These are phyloP conservation scores for Diaporthe humulicola DNA, from an alignment of 2,329 filamentous ascomycete genomes.

Conservation along the genomic window DNA sequence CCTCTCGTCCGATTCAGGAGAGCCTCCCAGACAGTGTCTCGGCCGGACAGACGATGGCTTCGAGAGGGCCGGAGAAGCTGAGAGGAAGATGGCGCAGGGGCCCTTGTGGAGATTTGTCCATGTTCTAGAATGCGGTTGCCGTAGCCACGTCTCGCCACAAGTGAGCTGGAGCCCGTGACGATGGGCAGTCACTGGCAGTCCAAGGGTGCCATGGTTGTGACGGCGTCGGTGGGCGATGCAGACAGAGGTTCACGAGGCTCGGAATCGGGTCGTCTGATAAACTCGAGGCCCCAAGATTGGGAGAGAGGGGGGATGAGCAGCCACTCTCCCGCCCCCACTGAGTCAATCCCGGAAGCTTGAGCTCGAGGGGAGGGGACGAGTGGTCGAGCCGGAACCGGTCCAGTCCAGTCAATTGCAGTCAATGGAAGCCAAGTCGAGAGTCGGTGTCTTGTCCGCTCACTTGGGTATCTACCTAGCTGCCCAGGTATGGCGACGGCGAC, in stretches of 20 bases:
- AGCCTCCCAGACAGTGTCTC: conserved; percentile 11
- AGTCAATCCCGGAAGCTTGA: conserved; percentile 19
- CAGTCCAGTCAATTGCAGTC: not conserved
- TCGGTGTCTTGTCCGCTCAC: not conserved
- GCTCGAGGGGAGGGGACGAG: not conserved
- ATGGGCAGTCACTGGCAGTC: conserved; percentile 3
- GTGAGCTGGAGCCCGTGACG: not conserved
- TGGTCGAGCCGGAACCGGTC: not conserved
- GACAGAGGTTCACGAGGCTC: not conserved
- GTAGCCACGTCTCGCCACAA: conserved; percentile 1
- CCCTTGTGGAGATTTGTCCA: conserved; percentile 6
- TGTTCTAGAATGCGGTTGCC: conserved; percentile 6
- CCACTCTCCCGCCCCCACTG: not conserved
- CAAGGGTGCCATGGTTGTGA: not conserved
- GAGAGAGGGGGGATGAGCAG: not conserved
- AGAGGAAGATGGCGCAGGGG: not conserved
- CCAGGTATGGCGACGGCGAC: not conserved
- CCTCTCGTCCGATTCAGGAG: conserved; percentile 19
- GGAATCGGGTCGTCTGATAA: conserved; percentile 18
- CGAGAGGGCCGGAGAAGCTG: not conserved
- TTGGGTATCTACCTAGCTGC: no score
- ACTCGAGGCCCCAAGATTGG: not conserved
- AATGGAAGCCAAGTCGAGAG: not conserved
- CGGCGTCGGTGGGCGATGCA: not conserved
- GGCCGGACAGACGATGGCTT: conserved; percentile 3